These are phyloP conservation scores for Favolaschia claudopus DNA, from an alignment of 768 basidiomycete genomes.

Conservation along the genomic window DNA sequence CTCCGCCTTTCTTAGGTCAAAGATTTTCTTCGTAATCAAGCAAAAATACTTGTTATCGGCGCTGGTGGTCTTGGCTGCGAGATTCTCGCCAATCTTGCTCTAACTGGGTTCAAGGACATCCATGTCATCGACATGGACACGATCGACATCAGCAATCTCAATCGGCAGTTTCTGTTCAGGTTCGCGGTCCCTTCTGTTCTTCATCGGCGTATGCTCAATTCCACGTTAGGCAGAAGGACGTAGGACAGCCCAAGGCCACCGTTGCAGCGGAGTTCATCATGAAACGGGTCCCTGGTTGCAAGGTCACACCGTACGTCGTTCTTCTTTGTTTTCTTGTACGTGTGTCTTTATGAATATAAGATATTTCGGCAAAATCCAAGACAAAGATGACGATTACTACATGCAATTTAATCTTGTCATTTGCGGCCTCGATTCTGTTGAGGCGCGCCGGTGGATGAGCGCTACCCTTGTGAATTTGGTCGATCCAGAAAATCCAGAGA, in stretches of 20 bases:
- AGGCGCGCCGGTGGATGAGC: constrained; percentile 98
- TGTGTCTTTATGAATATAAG: constrained; percentile 47
- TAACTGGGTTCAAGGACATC: constrained; percentile 97
- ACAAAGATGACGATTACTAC: constrained; percentile 95
- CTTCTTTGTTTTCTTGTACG: neutral
- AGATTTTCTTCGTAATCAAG: constrained; percentile 78
- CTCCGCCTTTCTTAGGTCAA: constrained; percentile 71
- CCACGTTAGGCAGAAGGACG: constrained; percentile 78
- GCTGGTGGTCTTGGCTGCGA: constrained; percentile 98
- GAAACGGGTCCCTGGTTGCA: constrained; percentile 95
- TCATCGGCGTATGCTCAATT: constrained; percentile 3
- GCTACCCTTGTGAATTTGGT: constrained; percentile 96
- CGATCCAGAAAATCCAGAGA: constrained; percentile 91
- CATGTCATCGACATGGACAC: constrained; percentile 99
- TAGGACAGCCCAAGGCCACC: constrained; percentile 92
- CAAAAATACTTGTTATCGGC: constrained; percentile 97
- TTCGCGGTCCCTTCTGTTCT: constrained; percentile 37
- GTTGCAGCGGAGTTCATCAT: constrained; percentile 97
- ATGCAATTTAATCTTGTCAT: constrained; percentile 97
- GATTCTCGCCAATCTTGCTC: constrained; percentile 94
- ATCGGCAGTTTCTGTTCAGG: constrained; percentile 98
- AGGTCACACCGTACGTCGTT: constrained; percentile 89
- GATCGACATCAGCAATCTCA: constrained; percentile 98
- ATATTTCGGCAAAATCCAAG: constrained; percentile 97
- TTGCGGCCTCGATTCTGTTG: constrained; percentile 96